A percentile compares a stretch with the other conserved stretches of the same genome.
Evolutionary conservation across 768 basidiomycete genomes (phyloP).

Genomic region (Boletus rufocinnamomeus): DNA sequence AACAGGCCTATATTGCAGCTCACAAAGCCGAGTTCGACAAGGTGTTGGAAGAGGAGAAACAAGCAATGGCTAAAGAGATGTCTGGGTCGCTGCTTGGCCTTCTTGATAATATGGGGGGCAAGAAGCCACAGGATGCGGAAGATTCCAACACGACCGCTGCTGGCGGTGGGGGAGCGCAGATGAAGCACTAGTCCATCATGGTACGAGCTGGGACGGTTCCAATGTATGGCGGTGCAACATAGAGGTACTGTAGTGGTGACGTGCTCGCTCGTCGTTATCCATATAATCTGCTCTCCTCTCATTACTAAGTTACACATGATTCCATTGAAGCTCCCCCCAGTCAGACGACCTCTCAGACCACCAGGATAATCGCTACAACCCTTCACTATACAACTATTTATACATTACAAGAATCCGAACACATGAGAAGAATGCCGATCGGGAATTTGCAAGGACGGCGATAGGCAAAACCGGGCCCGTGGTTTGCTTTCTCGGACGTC

Average conservation of each 20-base stretch:
- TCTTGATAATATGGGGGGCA: conserved; percentile 26
- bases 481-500: too few species aligned
- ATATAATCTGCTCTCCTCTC: conserved; percentile 9
- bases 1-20: conserved; percentile 51
- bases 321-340: background rate
- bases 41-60: conserved; percentile 51
- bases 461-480: background rate
- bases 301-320: background rate
- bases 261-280: background rate
- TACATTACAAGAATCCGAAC: background rate
- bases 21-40: conserved; percentile 54
- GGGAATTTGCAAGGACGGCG: background rate
- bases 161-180: conserved; percentile 15
- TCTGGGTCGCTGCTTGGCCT: conserved; percentile 42
- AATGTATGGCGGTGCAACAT: background rate
- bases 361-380: background rate
- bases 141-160: conserved; percentile 7
- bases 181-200: background rate
- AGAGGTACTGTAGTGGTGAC: conserved; percentile 14
- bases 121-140: conserved; percentile 19
- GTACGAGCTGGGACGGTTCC: background rate
- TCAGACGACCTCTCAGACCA: background rate
- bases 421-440: background rate
- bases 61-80: conserved; percentile 51
- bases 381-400: too few species aligned